phyloP scores from a whole-genome alignment of 106 monocot genomes.

The Narthecium ossifragum region DNA sequence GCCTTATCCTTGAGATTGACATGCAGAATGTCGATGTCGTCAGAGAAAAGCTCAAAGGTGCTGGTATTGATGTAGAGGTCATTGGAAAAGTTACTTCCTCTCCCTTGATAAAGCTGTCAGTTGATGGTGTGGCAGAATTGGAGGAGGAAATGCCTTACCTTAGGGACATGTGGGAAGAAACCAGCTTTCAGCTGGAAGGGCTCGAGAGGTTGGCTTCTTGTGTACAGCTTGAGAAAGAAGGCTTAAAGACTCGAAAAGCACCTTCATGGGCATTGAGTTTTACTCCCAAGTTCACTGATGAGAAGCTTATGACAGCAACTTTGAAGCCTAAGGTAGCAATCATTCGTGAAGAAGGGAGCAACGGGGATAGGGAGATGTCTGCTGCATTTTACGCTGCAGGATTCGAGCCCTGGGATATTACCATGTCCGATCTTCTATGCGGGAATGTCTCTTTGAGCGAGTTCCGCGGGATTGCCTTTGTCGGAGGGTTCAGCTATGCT shows the following conservation, averaged over 20 bases:
- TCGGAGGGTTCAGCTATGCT: slow-evolving; percentile 96
- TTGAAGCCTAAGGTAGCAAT: slow-evolving; percentile 80
- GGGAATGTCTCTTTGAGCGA: slow-evolving; percentile 43
- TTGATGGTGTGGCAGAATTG: slow-evolving; percentile 52
- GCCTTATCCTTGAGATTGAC: slow-evolving; percentile 71
- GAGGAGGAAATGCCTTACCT: slow-evolving; percentile 64
- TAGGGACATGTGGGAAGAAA: slow-evolving; percentile 91
- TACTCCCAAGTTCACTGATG: slow-evolving; percentile 53
- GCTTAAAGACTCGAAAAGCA: slow-evolving; percentile 44
- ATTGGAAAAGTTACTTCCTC: slow-evolving; percentile 60
- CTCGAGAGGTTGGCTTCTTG: slow-evolving; percentile 78
- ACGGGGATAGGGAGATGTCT: slow-evolving; percentile 94
- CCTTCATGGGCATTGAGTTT: slow-evolving; percentile 79
- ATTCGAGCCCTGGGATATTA: slow-evolving; percentile 92
- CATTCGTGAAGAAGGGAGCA: slow-evolving; percentile 97
- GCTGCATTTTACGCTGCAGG: slow-evolving; percentile 87
- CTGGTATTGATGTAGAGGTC: slow-evolving; percentile 38
- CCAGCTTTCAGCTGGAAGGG: slow-evolving; percentile 81
- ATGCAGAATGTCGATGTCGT: slow-evolving; percentile 30
- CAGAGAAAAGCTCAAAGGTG: slow-evolving; percentile 37
- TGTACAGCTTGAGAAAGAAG: slow-evolving; percentile 76
- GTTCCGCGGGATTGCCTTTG: slow-evolving; percentile 85
- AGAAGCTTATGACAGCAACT: slow-evolving; percentile 25
- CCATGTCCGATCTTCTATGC: slow-evolving; percentile 81
- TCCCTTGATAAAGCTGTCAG: slow-evolving; percentile 40